These are phyloP conservation scores for Aulographum hederae DNA, from an alignment of 2,329 filamentous ascomycete genomes.

Conservation along the genomic window DNA sequence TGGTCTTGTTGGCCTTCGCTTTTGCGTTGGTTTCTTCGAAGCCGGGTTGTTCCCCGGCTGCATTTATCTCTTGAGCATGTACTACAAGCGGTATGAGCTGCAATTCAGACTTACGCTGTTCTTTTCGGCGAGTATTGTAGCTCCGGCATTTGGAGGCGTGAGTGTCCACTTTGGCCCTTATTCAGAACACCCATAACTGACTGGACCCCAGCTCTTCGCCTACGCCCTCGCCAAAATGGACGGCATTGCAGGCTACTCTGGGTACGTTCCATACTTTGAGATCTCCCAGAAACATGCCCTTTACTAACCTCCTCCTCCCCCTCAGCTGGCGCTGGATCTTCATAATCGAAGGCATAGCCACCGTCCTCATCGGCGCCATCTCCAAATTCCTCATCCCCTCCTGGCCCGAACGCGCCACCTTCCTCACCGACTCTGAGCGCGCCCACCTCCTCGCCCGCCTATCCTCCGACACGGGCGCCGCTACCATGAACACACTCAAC, in stretches of 20 bases:
- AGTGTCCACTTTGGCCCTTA: slow-evolving; percentile 4
- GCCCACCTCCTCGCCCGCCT: slow-evolving; percentile 23
- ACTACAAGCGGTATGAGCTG: slow-evolving; percentile 25
- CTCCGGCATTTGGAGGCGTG: slow-evolving; percentile 22
- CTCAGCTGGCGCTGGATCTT: slow-evolving; percentile 9
- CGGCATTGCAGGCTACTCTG: slow-evolving; percentile 12
- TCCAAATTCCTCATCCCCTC: slow-evolving; percentile 18
- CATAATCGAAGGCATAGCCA: slow-evolving; percentile 17
- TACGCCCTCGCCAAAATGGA: slow-evolving; percentile 17
- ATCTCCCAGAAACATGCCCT: too few relatives aligned
- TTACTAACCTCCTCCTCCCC: neutral
- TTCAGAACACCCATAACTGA: slow-evolving; percentile 4
- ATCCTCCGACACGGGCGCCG: slow-evolving; percentile 22
- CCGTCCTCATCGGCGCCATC: slow-evolving; percentile 11
- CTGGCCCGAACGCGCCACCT: slow-evolving; percentile 26
- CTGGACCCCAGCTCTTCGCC: slow-evolving; percentile 15
- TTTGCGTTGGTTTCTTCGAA: slow-evolving; percentile 20
- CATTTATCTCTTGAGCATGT: slow-evolving; percentile 17
- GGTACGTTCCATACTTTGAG: slow-evolving; percentile 16
- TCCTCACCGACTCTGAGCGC: slow-evolving; percentile 27
- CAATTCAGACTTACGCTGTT: slow-evolving; percentile 22
- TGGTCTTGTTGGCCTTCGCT: slow-evolving; percentile 15
- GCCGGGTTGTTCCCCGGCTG: slow-evolving; percentile 20
- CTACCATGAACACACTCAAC: slow-evolving; percentile 33
- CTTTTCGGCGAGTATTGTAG: slow-evolving; percentile 21